These are phyloP conservation scores for Didymella arachidicola DNA, from an alignment of 2,329 filamentous ascomycete species.

Conservation along the genomic window DNA sequence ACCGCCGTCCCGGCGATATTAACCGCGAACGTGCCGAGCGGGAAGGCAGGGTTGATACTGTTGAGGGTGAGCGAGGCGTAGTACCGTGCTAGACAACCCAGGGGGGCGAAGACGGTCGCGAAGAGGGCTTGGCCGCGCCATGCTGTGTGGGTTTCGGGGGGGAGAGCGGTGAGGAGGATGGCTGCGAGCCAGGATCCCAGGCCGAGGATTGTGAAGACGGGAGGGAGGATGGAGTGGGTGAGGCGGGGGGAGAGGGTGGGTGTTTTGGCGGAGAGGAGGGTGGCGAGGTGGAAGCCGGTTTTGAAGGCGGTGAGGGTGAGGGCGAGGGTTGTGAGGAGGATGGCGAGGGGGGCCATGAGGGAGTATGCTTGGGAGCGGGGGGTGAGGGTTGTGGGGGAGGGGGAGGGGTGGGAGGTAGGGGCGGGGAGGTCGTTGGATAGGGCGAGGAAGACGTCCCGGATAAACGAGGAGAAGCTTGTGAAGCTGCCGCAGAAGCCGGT, in stretches of 20 bases:
- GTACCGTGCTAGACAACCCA: slow-evolving; percentile 79
- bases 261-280: slow-evolving; percentile 64
- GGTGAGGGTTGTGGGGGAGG: slow-evolving; percentile 42
- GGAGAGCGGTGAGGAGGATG: slow-evolving; percentile 73
- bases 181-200: slow-evolving; percentile 81
- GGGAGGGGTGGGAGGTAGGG: slow-evolving; percentile 53
- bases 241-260: slow-evolving; percentile 68
- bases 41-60: slow-evolving; percentile 70
- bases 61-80: slow-evolving; percentile 78
- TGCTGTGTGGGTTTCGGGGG: slow-evolving; percentile 62
- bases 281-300: slow-evolving; percentile 77
- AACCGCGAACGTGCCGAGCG: slow-evolving; percentile 83
- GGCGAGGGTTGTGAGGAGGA: slow-evolving; percentile 75
- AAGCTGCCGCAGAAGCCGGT: slow-evolving; percentile 91
- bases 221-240: slow-evolving; percentile 70
- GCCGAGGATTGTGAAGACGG: slow-evolving; percentile 67
- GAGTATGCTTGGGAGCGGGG: slow-evolving; percentile 77
- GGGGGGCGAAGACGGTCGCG: slow-evolving; percentile 80
- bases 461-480: slow-evolving; percentile 88
- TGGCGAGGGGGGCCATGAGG: slow-evolving; percentile 79
- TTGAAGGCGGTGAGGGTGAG: slow-evolving; percentile 75
- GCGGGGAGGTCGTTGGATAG: slow-evolving; percentile 75
- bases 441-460: slow-evolving; percentile 80
- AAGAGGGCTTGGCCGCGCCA: slow-evolving; percentile 83
- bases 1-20: slow-evolving; percentile 81